phyloP scores from a whole-genome alignment of 2,329 filamentous ascomycete genomes.

The Exophiala spinifera region DNA sequence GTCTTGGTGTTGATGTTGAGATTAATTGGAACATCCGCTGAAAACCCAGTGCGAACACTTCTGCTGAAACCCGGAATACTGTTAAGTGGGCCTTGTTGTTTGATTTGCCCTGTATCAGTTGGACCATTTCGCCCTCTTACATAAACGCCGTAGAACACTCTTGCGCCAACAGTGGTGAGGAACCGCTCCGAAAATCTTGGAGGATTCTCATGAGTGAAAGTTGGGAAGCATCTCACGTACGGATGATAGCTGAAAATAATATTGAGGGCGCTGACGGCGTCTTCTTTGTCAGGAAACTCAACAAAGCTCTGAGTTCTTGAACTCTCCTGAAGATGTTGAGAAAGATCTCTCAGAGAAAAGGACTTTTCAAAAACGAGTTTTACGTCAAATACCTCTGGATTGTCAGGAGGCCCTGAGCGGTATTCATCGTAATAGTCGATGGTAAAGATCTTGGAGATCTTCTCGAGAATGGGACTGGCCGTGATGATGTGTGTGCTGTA shows the following conservation, averaged over 20 bases:
- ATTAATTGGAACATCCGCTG: background rate
- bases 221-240: background rate
- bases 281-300: background rate
- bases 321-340: no score
- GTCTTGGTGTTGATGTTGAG: slow-evolving; percentile 20
- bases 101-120: background rate
- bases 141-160: background rate
- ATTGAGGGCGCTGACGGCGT: background rate
- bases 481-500: slow-evolving; percentile 9
- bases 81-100: background rate
- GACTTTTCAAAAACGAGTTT: background rate
- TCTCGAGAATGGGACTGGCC: background rate
- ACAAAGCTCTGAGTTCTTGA: no score
- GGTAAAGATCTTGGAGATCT: background rate
- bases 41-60: slow-evolving; percentile 6
- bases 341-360: slow-evolving; percentile 1
- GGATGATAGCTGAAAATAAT: background rate
- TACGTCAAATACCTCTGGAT: background rate
- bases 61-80: slow-evolving; percentile 4
- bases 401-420: background rate
- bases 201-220: background rate
- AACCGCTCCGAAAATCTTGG: background rate
- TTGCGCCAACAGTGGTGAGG: background rate
- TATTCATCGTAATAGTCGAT: slow-evolving; percentile 12
- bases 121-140: background rate